Percentiles rank a stretch among this genome's conserved stretches.
These are phyloP conservation scores for Exophiala phaeomuriformis DNA, from an alignment of 2,329 filamentous ascomycete genomes.

Conservation along the genomic window DNA sequence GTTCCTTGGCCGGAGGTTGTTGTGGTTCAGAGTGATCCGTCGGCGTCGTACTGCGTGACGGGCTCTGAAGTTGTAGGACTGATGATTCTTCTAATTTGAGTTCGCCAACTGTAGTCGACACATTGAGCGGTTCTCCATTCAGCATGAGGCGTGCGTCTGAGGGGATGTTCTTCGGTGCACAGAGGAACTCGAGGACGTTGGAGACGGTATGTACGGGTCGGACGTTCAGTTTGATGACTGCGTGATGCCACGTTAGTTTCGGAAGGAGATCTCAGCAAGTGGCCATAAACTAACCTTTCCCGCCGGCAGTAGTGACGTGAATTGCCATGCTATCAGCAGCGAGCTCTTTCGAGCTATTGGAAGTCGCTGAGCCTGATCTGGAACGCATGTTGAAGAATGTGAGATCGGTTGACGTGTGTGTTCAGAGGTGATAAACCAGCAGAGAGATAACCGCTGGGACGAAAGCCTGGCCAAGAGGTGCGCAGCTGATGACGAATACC, in stretches of 20 bases:
- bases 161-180: conserved; percentile 49
- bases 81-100: conserved; percentile 24
- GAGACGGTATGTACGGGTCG: conserved; percentile 48
- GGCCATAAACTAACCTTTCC: conserved; percentile 45
- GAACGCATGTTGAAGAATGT: conserved; percentile 20
- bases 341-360: conserved; percentile 34
- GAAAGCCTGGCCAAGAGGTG: conserved; percentile 9
- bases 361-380: conserved; percentile 19
- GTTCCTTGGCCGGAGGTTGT: conserved; percentile 45
- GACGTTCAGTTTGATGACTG: conserved; percentile 52
- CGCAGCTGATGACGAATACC: conserved; percentile 19
- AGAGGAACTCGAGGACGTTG: conserved; percentile 51
- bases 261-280: conserved; percentile 7
- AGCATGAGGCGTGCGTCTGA: conserved; percentile 49
- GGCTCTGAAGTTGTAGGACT: conserved; percentile 35
- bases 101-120: conserved; percentile 25
- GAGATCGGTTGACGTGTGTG: not conserved
- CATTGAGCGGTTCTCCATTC: conserved; percentile 50
- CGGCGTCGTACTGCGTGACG: conserved; percentile 27
- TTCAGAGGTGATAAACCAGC: not conserved
- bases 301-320: conserved; percentile 54
- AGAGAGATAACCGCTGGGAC: not conserved
- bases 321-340: conserved; percentile 51
- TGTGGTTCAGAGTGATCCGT: conserved; percentile 28
- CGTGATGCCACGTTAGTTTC: conserved; percentile 12